Conservation (phyloP, 2,329 filamentous ascomycete species). For the Ophiostoma sp. region DNA sequence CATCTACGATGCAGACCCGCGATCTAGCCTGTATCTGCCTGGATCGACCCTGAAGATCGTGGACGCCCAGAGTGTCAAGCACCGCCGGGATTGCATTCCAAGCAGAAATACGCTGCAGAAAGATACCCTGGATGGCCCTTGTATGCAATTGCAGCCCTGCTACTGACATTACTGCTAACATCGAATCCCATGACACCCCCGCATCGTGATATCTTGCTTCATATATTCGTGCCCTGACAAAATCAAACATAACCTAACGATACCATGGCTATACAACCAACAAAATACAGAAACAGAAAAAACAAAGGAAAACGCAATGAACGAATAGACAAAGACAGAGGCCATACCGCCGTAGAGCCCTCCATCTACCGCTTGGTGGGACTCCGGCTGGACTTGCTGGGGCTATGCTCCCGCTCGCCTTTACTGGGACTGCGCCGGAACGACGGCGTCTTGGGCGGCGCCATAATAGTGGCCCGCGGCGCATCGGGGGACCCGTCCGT, state of each 20-base stretch:
- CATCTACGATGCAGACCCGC: no score
- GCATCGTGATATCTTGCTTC: neutral
- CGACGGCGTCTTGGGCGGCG: constrained; percentile 45
- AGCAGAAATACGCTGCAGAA: neutral
- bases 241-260: neutral
- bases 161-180: neutral
- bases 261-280: neutral
- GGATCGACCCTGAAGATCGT: neutral
- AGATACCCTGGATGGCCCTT: no score
- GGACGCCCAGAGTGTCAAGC: neutral
- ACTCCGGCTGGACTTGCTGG: constrained; percentile 41
- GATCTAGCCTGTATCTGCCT: no score
- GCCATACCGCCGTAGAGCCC: no score
- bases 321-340: constrained; percentile 23
- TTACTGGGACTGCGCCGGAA: constrained; percentile 47
- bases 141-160: neutral
- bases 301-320: neutral
- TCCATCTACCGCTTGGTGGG: constrained; percentile 36
- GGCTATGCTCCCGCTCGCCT: constrained; percentile 45
- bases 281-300: neutral
- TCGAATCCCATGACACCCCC: neutral
- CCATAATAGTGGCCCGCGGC: constrained; percentile 39
- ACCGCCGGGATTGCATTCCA: neutral
- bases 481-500: constrained; percentile 47
- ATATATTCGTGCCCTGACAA: neutral